Base-by-base conservation (phyloP, 1,139 yeast species). In the Suhomyces yuchorum region DNA sequence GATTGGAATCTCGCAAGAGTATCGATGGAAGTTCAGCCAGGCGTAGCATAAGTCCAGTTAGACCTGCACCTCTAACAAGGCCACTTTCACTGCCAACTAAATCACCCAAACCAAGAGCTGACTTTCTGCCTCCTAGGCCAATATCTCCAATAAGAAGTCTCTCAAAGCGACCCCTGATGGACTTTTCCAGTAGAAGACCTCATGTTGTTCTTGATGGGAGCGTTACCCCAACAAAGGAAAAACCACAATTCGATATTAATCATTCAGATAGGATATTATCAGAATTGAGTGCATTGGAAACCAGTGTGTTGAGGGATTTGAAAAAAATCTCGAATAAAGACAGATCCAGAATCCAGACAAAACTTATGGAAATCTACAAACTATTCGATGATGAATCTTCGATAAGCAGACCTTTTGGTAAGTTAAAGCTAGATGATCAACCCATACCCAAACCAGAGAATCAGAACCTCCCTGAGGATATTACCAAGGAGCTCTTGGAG, bases 1-100 rank as follows among this genome's bases (percentile, higher is more conserved):
- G 75, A 42, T 56, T 69, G 6, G 73, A 67, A 50, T 66, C 71
- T 30, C 60, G 46, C 15, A 39, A 39, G 24, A 30, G 40, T 7
- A 15, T 24, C 8, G 44, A 46, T 11, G 28, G 39, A 12, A 42
- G 37, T 3, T 20, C 43, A 3, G 15, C 42, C 7, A 43, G 44
- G 17, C 40, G 39, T 6, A 26, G 46, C 3, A 23, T 19, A n/a
- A 50, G 52, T 30, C 52, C 52, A 4, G 38, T 43, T 11, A 43
- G 48, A 33, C 43, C 46, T 2, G 33, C 46, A 0, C 24, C 38
- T 8, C 18, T 42, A 14, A 30, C 43, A 4, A 40, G 26, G 14
- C 48, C 48, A 2, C 19, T 37, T 4, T 41, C 47, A 19, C 48
- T 44, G 43, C 48, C 52, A 5, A 37, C 42, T 9, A 44, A 44